Percentiles rank a stretch among this genome's conserved stretches.
Evolutionary conservation across 2,329 filamentous ascomycete species (phyloP).

Genomic region (Aspergillus cejpii): DNA sequence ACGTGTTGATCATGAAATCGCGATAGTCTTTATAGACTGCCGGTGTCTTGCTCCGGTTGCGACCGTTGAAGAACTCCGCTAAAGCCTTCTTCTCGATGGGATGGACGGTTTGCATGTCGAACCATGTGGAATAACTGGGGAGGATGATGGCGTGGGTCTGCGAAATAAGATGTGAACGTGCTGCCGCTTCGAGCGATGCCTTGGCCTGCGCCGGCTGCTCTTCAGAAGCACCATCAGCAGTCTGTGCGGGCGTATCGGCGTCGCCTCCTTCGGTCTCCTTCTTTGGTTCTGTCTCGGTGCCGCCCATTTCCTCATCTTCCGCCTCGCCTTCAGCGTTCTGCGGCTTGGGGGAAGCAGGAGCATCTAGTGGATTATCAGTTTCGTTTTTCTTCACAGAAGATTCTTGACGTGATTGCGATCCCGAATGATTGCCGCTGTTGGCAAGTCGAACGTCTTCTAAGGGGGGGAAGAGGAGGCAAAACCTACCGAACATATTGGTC

Average conservation of each 20-base stretch:
- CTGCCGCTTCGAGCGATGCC: constrained; percentile 72
- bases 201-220: constrained; percentile 63
- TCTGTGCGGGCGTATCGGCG: constrained; percentile 41
- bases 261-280: constrained; percentile 42
- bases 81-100: constrained; percentile 88
- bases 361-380: constrained; percentile 62
- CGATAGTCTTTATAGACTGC: constrained; percentile 98
- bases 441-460: constrained; percentile 8
- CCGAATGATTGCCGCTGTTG: constrained; percentile 20
- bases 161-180: constrained; percentile 82
- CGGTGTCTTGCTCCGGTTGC: constrained; percentile 96
- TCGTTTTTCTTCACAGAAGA: constrained; percentile 29
- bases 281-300: constrained; percentile 45
- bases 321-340: constrained; percentile 52
- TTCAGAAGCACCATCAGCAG: constrained; percentile 47
- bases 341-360: constrained; percentile 57
- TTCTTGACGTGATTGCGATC: constrained; percentile 30
- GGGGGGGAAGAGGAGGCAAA: constrained; percentile 9
- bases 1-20: constrained; percentile 99
- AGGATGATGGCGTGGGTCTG: constrained; percentile 95
- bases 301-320: constrained; percentile 77
- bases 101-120: constrained; percentile 93
- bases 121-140: constrained; percentile 97
- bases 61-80: constrained; percentile 96
- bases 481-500: constrained; percentile 30